These are phyloP conservation scores for Entamoeba moshkovskii DNA, from an alignment of 208 protist genomes.

Conservation along the genomic window DNA sequence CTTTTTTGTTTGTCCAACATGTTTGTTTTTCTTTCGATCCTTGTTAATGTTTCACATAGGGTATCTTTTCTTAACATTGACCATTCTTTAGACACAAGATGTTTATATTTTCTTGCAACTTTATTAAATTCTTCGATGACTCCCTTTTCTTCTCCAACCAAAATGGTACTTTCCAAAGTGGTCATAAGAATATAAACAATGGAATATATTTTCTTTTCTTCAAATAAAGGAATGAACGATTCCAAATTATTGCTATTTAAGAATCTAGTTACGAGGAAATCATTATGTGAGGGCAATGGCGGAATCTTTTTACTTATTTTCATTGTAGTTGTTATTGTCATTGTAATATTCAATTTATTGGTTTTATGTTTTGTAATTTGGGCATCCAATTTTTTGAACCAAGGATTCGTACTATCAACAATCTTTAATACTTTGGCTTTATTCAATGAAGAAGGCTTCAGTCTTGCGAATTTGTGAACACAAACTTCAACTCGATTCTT, in stretches of 20 bases:
- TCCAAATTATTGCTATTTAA: not conserved
- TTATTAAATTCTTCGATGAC: not conserved
- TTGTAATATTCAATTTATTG: not conserved
- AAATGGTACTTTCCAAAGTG: not conserved
- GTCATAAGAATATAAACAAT: not conserved
- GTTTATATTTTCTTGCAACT: not conserved
- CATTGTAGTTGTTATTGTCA: not conserved
- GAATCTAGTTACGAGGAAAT: not conserved
- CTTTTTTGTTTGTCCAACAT: not conserved
- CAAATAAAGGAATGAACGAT: not conserved
- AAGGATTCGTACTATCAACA: not conserved
- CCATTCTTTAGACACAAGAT: not conserved
- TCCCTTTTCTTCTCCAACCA: not conserved
- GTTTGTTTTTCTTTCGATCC: not conserved
- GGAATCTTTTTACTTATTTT: not conserved
- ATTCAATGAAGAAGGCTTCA: not conserved
- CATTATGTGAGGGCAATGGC: not conserved
- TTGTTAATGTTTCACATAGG: not conserved
- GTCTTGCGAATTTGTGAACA: not conserved
- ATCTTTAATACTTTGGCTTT: not conserved
- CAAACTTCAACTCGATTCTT: not conserved
- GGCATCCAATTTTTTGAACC: not conserved
- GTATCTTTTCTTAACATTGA: not conserved
- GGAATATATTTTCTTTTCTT: not conserved
- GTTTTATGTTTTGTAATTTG: not conserved